Evolutionary conservation across 164 flowering plant species (phyloP).

Genomic region (Berberis thunbergii): DNA sequence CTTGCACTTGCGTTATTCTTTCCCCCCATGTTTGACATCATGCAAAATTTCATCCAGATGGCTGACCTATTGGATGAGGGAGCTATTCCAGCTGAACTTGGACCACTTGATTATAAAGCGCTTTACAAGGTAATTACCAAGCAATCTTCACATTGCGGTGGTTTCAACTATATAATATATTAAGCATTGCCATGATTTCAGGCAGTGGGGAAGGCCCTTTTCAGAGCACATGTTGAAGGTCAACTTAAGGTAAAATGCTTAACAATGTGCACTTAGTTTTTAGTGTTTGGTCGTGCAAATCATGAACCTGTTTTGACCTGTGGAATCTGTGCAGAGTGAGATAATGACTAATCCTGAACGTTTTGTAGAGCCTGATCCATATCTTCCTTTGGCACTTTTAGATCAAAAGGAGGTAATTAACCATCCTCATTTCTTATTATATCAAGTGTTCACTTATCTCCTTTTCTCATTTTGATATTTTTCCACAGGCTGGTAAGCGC

Average conservation of each 20-base stretch:
- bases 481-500: constrained; percentile 80
- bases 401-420: constrained; percentile 89
- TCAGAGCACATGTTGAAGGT: constrained; percentile 97
- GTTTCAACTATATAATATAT: constrained; percentile 2
- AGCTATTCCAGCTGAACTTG: constrained; percentile 47
- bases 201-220: constrained; percentile 96
- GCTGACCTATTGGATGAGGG: constrained; percentile 92
- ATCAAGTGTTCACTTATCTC: not conserved
- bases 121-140: constrained; percentile 65
- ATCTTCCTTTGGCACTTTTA: constrained; percentile 81
- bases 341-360: constrained; percentile 91
- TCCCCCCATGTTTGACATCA: not conserved
- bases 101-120: constrained; percentile 78
- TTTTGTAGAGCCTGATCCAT: constrained; percentile 96
- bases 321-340: constrained; percentile 36
- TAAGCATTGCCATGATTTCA: constrained; percentile 27
- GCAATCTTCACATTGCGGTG: not conserved
- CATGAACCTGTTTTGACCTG: no score
- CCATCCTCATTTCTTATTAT: not conserved
- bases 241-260: constrained; percentile 61
- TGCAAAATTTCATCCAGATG: constrained; percentile 46
- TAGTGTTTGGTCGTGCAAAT: no score
- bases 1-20: not conserved
- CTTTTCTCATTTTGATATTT: constrained; percentile 10
- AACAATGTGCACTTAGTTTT: no score